Evolutionary conservation across 1,139 yeast species (phyloP), one percentile per base, ranked within the genome.

Genomic region (Yamadazyma triangularis): DNA sequence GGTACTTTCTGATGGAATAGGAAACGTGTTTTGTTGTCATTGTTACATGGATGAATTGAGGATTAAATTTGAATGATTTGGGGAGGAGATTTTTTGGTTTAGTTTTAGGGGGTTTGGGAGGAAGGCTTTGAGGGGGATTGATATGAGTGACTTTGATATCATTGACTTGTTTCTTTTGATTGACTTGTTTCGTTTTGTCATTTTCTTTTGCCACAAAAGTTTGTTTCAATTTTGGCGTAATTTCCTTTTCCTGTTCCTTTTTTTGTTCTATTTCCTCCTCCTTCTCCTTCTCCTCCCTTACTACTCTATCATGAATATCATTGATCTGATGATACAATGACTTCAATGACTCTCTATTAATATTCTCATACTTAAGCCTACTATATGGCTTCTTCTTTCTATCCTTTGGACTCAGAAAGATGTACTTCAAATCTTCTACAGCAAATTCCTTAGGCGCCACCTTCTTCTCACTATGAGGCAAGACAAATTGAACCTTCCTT

Each of bases 371-470:
- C n/a, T 20, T 15, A 7, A 16, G 15, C 14, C 13, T 28, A n/a
- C 15, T 30, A 5, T 25, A 28, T 13, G 15, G 11, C 23, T 26
- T 19, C 26, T 24, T 20, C 13, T 12, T 10, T 11, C 18, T 10
- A 4, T 13, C n/a, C 9, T 26, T 23, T 23, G 12, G 29, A 29
- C 23, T 19, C 26, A 26, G 13, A 34, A 47, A 48, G 7, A 48
- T 45, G 12, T 34, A 29, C 27, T 35, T 36, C 15, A 48, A 32
- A 24, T 46, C 48, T 25, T 46, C 47, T 2, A 45, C 29, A 13
- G 44, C 40, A 19, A 36, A 32, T n/a, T 45, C 49, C 15, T 35
- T 30, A 8, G 47, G 46, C 13, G 35, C 37, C 2, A 43, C 48
- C 13, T 38, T 31, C 15, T n/a, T n/a, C n/a, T n/a, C n/a, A n/a